phyloP scores from a whole-genome alignment of 2,329 filamentous ascomycete species.

The Cladosporium oxysporum region DNA sequence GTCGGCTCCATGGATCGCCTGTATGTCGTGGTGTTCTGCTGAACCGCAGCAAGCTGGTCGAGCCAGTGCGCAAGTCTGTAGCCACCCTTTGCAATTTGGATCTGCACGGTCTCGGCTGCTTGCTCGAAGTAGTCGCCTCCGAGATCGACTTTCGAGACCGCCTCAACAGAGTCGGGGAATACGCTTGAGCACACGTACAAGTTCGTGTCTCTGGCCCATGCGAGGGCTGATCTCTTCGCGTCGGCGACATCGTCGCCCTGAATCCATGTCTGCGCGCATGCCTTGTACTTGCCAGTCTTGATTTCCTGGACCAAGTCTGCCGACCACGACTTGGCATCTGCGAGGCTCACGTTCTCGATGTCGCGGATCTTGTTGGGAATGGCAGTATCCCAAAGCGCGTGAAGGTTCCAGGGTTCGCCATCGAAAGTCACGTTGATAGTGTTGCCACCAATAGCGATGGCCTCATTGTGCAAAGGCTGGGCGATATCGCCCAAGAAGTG shows the following conservation, averaged over 20 bases:
- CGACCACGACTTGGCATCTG: constrained; percentile 44
- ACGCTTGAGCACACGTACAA: constrained; percentile 46
- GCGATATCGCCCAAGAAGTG: constrained; percentile 64
- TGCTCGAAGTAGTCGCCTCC: constrained; percentile 36
- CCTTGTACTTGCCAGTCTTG: constrained; percentile 42
- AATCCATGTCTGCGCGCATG: constrained; percentile 39
- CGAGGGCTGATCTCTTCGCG: constrained; percentile 39
- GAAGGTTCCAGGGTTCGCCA: constrained; percentile 44
- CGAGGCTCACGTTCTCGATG: constrained; percentile 41
- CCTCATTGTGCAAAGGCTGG: constrained; percentile 63
- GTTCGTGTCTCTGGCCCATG: constrained; percentile 48
- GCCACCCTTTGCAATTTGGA: constrained; percentile 48
- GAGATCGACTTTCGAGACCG: constrained; percentile 42
- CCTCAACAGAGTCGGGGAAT: constrained; percentile 41
- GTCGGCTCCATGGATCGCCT: constrained; percentile 20
- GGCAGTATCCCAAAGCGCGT: constrained; percentile 48
- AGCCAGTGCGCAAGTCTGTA: constrained; percentile 41
- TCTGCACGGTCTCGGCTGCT: constrained; percentile 42
- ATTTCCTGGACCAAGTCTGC: constrained; percentile 41
- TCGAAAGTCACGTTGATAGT: constrained; percentile 47
- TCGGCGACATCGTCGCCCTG: constrained; percentile 41
- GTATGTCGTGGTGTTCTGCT: constrained; percentile 17
- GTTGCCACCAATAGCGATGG: constrained; percentile 47
- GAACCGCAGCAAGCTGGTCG: constrained; percentile 32
- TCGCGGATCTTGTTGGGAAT: constrained; percentile 44